phyloP scores from a whole-genome alignment of 257 asterid species.

The Ocimum tenuiflorum region DNA sequence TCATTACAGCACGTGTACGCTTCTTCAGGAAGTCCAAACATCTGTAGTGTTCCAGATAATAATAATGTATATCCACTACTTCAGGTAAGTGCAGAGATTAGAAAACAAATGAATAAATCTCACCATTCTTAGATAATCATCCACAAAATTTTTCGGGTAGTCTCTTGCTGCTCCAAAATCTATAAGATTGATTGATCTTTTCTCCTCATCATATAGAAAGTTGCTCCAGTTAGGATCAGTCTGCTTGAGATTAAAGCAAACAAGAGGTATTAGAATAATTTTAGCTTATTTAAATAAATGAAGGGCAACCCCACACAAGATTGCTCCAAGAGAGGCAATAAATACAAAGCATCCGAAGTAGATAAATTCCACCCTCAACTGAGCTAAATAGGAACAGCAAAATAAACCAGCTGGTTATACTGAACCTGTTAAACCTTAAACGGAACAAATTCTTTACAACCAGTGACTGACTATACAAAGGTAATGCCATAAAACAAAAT shows the following conservation, averaged over 20 bases:
- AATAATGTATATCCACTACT: neutral
- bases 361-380: neutral
- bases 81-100: neutral
- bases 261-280: slow-evolving; percentile 6
- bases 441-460: neutral
- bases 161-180: slow-evolving; percentile 97
- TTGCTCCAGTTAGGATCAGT: slow-evolving; percentile 99
- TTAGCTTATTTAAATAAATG: too few relatives aligned
- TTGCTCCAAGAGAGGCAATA: too few relatives aligned
- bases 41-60: neutral
- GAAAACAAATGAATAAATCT: slow-evolving; percentile 18
- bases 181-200: slow-evolving; percentile 66
- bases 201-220: slow-evolving; percentile 60
- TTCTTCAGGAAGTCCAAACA: neutral
- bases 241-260: slow-evolving; percentile 46
- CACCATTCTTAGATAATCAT: slow-evolving; percentile 85
- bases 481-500: neutral
- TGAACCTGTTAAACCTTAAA: neutral
- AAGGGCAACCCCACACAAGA: too few relatives aligned
- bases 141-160: slow-evolving; percentile 73
- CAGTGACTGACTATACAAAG: neutral
- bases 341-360: too few relatives aligned
- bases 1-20: slow-evolving; percentile 1
- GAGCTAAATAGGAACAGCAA: neutral
- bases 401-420: neutral